phyloP scores from a whole-genome alignment of 2,329 filamentous ascomycete species.

The Helotiales sp. region DNA sequence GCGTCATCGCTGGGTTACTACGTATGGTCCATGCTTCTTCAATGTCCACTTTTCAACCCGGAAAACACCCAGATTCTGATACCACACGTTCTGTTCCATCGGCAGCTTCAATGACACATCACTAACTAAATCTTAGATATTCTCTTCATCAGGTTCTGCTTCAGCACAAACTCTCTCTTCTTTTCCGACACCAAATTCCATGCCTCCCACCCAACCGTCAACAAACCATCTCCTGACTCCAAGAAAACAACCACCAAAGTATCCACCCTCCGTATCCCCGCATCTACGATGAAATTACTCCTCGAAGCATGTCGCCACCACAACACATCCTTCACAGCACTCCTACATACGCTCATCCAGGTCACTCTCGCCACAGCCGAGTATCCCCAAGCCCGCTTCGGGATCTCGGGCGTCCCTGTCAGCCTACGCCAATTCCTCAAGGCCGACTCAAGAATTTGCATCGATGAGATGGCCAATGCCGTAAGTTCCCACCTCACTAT shows the following conservation, averaged over 20 bases:
- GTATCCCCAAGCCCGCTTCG: slow-evolving; percentile 12
- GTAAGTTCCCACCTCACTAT: too few relatives aligned
- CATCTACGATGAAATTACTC: slow-evolving; percentile 6
- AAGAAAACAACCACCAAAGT: slow-evolving; percentile 9
- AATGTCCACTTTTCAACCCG: slow-evolving; percentile 15
- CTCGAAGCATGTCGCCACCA: slow-evolving; percentile 12
- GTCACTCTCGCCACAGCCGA: slow-evolving; percentile 17
- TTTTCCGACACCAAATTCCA: slow-evolving; percentile 17
- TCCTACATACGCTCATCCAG: slow-evolving; percentile 18
- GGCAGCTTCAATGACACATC: too few relatives aligned
- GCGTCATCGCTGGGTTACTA: too few relatives aligned
- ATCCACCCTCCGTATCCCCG: slow-evolving; percentile 9
- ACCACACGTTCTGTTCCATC: too few relatives aligned
- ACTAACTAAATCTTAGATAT: too few relatives aligned
- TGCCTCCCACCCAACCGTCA: slow-evolving; percentile 10
- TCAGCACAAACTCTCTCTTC: slow-evolving; percentile 14
- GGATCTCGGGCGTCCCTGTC: slow-evolving; percentile 14
- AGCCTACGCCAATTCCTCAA: slow-evolving; percentile 14
- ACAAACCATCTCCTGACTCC: slow-evolving; percentile 6
- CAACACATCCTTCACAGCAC: slow-evolving; percentile 18
- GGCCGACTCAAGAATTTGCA: background rate
- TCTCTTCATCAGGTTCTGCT: slow-evolving; percentile 12
- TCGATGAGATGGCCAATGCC: too few relatives aligned
- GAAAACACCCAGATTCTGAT: too few relatives aligned
- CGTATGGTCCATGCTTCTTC: too few relatives aligned